Base-by-base conservation (phyloP, 78 protist genomes). In the Chrysochromulina parva region DNA sequence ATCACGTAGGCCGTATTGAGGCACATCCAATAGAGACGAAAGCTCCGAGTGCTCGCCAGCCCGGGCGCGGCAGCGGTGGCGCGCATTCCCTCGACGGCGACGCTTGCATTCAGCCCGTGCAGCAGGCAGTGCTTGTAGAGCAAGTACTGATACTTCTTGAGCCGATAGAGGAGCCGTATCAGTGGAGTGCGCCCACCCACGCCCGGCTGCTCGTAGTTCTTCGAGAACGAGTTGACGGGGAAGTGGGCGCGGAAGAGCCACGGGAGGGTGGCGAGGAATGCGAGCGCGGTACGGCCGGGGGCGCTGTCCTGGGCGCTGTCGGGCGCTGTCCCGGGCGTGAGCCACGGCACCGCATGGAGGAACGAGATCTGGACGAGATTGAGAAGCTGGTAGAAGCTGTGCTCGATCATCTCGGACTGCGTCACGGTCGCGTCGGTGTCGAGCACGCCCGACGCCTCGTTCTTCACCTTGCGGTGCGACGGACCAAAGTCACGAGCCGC, bases 111-210 rank as follows among this genome's bases (percentile, higher is more conserved):
- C 60, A 88, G 80, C 19, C 90, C 90, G 58, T 88, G 90, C 55
- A 88, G 58, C 48, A 88, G 90, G 55, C 62, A 58, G 62, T 58
- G 84, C 80, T 88, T 88, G 80, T 88, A 88, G 50, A 88, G 26
- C 48, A 88, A 13, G 58, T 88, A 88, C 80, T 88, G 90, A 9
- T 48, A 66, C 59, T 88, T 88, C 80, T 88, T 88, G 7, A 88
- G 4, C 10, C 74, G 50, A 26, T 84, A 84, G 13, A 84, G 62
- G 10, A 53, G 1, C 13, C 54, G 24, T 24, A 84, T 22, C 6
- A 53, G 52, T 26, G 22, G 13, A 28, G 38, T 48, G 14, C 57
- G 24, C 62, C 62, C 57, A 0, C 38, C 84, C n/a, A 1, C 17
- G 55, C 84, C 58, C 19, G 84, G 26, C 28, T 1, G 1, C 57